These are phyloP conservation scores for Aspergillus amoenus DNA, from an alignment of 2,329 filamentous ascomycete genomes.

Conservation along the genomic window DNA sequence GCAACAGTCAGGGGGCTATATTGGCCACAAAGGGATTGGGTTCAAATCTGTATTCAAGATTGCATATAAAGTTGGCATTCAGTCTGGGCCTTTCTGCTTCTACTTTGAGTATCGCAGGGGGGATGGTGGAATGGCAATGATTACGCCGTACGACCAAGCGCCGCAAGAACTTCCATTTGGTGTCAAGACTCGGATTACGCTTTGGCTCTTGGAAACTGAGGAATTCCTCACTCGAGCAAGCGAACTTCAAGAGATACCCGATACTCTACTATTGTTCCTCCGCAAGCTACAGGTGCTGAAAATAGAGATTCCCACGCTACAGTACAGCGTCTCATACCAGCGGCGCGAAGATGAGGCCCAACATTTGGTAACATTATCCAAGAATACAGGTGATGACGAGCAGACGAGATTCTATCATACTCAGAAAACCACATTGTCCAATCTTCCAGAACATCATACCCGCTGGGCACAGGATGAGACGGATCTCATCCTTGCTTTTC, in stretches of 20 bases:
- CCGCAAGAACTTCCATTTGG: not conserved
- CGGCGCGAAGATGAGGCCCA: not conserved
- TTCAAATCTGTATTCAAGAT: slow-evolving; percentile 32
- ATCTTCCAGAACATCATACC: not conserved
- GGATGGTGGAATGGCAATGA: slow-evolving; percentile 1
- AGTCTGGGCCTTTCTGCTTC: slow-evolving; percentile 6
- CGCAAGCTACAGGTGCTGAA: not conserved
- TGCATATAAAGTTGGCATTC: slow-evolving; percentile 4
- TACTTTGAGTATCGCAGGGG: not conserved
- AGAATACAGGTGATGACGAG: not conserved
- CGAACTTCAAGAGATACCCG: slow-evolving; percentile 4
- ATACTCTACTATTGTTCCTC: slow-evolving; percentile 5
- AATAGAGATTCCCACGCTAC: not conserved
- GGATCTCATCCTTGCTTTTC: slow-evolving; percentile 5
- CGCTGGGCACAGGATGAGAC: not conserved
- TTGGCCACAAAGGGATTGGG: slow-evolving; percentile 31
- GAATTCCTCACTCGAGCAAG: not conserved
- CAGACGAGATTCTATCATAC: not conserved
- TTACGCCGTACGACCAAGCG: not conserved
- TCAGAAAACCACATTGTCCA: not conserved
- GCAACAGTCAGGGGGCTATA: slow-evolving; percentile 19
- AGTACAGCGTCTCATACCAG: not conserved
- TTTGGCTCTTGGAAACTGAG: not conserved
- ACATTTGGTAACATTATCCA: not conserved
- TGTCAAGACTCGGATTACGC: slow-evolving; percentile 1